Base-by-base conservation (phyloP, 345 rosid species). In the Trapa bicornis region DNA sequence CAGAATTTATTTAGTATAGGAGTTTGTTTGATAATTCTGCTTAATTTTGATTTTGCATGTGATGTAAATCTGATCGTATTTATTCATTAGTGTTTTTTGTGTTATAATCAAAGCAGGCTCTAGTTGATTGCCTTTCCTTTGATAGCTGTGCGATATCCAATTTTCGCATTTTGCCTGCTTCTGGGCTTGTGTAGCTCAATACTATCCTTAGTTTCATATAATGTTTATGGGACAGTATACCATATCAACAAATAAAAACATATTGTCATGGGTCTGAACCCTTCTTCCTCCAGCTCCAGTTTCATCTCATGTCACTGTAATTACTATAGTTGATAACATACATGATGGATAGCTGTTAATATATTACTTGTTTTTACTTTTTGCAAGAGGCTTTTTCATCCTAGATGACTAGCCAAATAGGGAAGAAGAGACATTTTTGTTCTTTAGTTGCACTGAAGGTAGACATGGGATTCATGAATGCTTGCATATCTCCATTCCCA, bases 401-500 rank as follows among this genome's bases (percentile, higher is more conserved):
- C 37, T n/a, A 38, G 29, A 42, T 37, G 16, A 1, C 35, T 39
- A 17, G 52, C 50, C 50, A 35, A 10, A 3, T 65, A 41, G 52
- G 32, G 32, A 6, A 29, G 50, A 43, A 42, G 50, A 64, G 48
- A 39, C 48, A n/a, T 65, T n/a, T 65, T n/a, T 47, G 15, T 65
- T 41, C 50, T 65, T 65, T n/a, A 65, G 52, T 32, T 33, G 37
- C 38, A 58, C 1, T 58, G 37, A 58, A 65, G 53, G 52, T 9
- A 41, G 36, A 42, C 8, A 16, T 65, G 52, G 35, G 16, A 65
- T 65, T 43, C 36, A 65, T 12, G 53, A 47, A 47, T 69, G 64
- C 74, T 68, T 65, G 73, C 72, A 73, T 71, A 70, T 78, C 71
- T 73, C 77, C 60, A 70, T 76, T 81, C 76, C 62, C 72, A 71